These are phyloP conservation scores for Pythium oligandrum DNA, from an alignment of 352 stramenopile genomes.

Conservation along the genomic window DNA sequence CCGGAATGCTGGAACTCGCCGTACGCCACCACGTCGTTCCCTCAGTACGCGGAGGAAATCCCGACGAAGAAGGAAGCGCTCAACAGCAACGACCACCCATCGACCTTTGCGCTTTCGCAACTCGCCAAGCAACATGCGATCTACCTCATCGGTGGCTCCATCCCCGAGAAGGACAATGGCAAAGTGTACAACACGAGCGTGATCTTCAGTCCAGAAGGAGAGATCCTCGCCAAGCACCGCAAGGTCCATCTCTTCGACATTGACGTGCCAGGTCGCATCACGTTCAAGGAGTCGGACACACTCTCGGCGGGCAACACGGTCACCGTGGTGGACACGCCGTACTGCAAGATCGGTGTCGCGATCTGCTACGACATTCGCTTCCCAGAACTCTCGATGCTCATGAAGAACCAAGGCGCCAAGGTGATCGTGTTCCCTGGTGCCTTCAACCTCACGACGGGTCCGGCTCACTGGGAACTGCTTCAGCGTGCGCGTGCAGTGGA, in stretches of 20 bases:
- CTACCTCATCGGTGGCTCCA: slow-evolving; percentile 97
- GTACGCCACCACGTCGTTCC: slow-evolving; percentile 97
- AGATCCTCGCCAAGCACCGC: slow-evolving; percentile 97
- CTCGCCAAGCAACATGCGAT: slow-evolving; percentile 86
- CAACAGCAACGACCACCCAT: slow-evolving; percentile 67
- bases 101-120: slow-evolving; percentile 84
- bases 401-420: slow-evolving; percentile 89
- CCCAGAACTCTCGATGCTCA: slow-evolving; percentile 96
- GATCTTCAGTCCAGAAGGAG: slow-evolving; percentile 91
- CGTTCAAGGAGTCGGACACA: slow-evolving; percentile 99
- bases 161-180: slow-evolving; percentile 87
- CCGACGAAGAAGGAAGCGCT: slow-evolving; percentile 63
- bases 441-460: slow-evolving; percentile 90
- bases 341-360: slow-evolving; percentile 94
- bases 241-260: slow-evolving; percentile 99
- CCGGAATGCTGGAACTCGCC: slow-evolving; percentile 96
- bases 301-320: slow-evolving; percentile 90
- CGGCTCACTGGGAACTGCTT: slow-evolving; percentile 99
- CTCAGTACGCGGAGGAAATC: slow-evolving; percentile 96
- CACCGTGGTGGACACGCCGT: slow-evolving; percentile 86
- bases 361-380: slow-evolving; percentile 99
- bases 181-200: slow-evolving; percentile 99
- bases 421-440: slow-evolving; percentile 82
- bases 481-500: slow-evolving; percentile 93
- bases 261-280: slow-evolving; percentile 98